Evolutionary conservation across 2,329 filamentous ascomycete genomes (phyloP).

Genomic region (Paecilomyces formosus): DNA sequence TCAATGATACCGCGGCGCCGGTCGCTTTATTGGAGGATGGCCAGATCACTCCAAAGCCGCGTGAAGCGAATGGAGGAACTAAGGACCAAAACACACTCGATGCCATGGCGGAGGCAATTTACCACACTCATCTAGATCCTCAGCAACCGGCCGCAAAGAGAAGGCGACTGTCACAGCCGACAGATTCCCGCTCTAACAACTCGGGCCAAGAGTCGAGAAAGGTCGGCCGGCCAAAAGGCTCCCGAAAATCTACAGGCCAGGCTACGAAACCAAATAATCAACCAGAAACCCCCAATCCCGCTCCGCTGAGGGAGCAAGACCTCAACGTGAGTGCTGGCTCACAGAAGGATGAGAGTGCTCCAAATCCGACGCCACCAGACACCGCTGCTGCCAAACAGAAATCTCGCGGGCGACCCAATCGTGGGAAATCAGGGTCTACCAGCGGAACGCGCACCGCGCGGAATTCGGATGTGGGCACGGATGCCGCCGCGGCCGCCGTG

Average conservation of each 20-base stretch:
- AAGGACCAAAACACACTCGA: background rate
- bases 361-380: constrained; percentile 9
- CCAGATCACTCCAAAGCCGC: background rate
- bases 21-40: background rate
- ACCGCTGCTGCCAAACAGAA: constrained; percentile 1
- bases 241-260: background rate
- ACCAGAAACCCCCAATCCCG: constrained; percentile 8
- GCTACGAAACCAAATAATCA: background rate
- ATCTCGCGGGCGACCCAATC: background rate
- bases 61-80: constrained; percentile 6
- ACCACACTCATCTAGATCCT: background rate
- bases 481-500: background rate
- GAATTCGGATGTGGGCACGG: background rate
- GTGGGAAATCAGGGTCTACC: background rate
- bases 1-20: constrained; percentile 12
- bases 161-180: constrained; percentile 16
- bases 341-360: constrained; percentile 6
- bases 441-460: background rate
- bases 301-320: constrained; percentile 11
- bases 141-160: constrained; percentile 22
- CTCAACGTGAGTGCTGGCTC: constrained; percentile 9
- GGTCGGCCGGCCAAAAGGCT: constrained; percentile 15
- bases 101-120: background rate
- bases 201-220: constrained; percentile 9
- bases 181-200: constrained; percentile 4